Conservation (phyloP, 2,329 filamentous ascomycete genomes). For the Claviceps quebecensis region DNA sequence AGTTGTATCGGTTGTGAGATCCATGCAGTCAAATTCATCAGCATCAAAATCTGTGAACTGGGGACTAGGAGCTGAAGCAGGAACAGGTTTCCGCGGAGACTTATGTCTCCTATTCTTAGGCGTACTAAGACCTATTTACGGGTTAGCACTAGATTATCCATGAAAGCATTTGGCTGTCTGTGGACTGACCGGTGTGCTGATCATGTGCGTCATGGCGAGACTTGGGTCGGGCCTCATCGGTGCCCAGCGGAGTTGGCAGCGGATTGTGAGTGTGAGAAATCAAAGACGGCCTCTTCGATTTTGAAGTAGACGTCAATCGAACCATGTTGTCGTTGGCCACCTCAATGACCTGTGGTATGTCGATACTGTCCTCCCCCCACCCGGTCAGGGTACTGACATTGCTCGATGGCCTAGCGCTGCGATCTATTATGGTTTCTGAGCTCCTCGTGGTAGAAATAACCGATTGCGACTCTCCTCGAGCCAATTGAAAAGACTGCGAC, state of each 20-base stretch:
- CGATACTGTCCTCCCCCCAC: conserved; percentile 11
- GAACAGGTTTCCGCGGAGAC: conserved; percentile 15
- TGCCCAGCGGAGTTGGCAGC: conserved; percentile 25
- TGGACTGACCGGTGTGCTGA: conserved; percentile 5
- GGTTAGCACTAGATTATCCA: background rate
- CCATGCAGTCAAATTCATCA: conserved; percentile 24
- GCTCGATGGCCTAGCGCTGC: conserved; percentile 1
- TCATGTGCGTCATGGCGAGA: conserved; percentile 6
- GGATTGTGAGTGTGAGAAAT: conserved; percentile 27
- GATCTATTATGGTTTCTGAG: background rate
- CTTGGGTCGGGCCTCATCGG: conserved; percentile 10
- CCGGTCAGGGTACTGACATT: conserved; percentile 12
- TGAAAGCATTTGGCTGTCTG: background rate
- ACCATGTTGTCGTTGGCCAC: conserved; percentile 28
- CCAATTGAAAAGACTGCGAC: conserved; percentile 14
- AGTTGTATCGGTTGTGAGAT: conserved; percentile 24
- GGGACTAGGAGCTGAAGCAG: conserved; percentile 12
- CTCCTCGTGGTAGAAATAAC: background rate
- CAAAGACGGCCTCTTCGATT: conserved; percentile 30
- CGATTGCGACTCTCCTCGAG: background rate
- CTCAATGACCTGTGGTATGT: conserved; percentile 14
- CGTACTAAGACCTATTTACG: background rate
- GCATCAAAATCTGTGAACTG: conserved; percentile 23
- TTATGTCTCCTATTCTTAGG: conserved; percentile 12
- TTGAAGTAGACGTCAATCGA: conserved; percentile 27